Evolutionary conservation across 345 rosid species (phyloP), one percentile per base, ranked within the genome.

Genomic region (Heritiera fomes): DNA sequence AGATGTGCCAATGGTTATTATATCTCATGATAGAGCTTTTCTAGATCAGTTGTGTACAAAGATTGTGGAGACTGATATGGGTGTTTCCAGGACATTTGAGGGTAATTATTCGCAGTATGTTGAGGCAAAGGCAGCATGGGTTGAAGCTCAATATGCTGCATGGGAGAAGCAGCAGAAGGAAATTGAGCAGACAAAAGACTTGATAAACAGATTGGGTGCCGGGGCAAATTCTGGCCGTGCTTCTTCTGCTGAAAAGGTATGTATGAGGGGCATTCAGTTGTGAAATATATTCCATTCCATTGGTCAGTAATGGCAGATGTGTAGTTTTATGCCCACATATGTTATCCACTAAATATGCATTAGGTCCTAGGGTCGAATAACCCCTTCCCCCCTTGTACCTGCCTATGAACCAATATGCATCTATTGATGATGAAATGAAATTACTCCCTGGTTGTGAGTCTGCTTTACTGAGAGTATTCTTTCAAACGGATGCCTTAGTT

Each of bases 21-120:
- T 95, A 66, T 95, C 99, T 68, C 98, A 95, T 40, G 99, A 95
- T 87, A 84, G 98, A 73, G 99, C 99, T 53, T 93, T 95, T 82
- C 96, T 95, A 79, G 99, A 95, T 89, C 94, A 91, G 85, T 80
- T 95, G 41, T 95, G 98, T 82, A 91, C 98, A 3, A 95, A 95
- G 82, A 93, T 95, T 76, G 98, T 95, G 81, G 99, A 95, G 86
- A 95, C 96, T 30, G 99, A 95, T 64, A 89, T 91, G 96, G 99
- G 98, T 71, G 93, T 93, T 50, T 90, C 98, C 8, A 88, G 93
- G 83, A 92, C 99, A 2, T 95, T 81, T 28, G 89, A 80, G 73
- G 98, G 99, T 75, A 95, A 93, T 75, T 95, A 95, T 84, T 95
- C 99, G 78, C 92, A 90, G 86, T 95, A 90, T 72, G 79, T 93